Evolutionary conservation across 306 rosid species (phyloP).

Genomic region (Ormosia semicastrata): DNA sequence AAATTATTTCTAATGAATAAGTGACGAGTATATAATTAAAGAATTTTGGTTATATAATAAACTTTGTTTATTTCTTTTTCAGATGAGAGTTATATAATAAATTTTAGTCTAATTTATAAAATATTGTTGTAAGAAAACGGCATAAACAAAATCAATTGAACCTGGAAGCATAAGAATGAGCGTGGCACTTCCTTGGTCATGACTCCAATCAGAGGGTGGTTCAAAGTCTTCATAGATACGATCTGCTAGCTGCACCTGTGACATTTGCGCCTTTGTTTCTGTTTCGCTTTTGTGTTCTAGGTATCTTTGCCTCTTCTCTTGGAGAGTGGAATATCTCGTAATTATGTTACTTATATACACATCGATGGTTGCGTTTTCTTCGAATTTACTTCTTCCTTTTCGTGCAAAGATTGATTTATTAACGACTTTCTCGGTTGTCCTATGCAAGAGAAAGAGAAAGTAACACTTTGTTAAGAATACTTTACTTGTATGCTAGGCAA

Average conservation of each 20-base stretch:
- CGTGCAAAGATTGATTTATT: constrained; percentile 27
- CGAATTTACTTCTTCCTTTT: constrained; percentile 20
- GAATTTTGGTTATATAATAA: no score
- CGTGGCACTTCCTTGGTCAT: constrained; percentile 16
- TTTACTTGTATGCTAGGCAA: constrained; percentile 25
- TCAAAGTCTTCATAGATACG: constrained; percentile 12
- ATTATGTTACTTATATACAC: constrained; percentile 13
- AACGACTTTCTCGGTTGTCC: neutral
- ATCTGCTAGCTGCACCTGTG: neutral
- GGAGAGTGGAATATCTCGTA: neutral
- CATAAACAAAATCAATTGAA: constrained; percentile 9
- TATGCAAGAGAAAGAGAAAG: constrained; percentile 2
- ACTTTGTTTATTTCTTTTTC: neutral
- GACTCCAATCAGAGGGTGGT: constrained; percentile 36
- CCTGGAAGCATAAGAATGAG: constrained; percentile 41
- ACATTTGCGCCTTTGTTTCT: constrained; percentile 12
- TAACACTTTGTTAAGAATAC: constrained; percentile 15
- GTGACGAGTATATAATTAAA: neutral
- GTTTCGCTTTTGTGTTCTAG: neutral
- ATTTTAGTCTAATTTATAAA: neutral
- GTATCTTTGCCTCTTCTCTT: neutral
- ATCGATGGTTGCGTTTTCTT: constrained; percentile 21
- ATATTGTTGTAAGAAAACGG: neutral
- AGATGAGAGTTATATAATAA: neutral
- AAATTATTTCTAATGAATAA: neutral